Conservation (phyloP, 2,329 filamentous ascomycete genomes). For the Westerdykella aurantiaca region DNA sequence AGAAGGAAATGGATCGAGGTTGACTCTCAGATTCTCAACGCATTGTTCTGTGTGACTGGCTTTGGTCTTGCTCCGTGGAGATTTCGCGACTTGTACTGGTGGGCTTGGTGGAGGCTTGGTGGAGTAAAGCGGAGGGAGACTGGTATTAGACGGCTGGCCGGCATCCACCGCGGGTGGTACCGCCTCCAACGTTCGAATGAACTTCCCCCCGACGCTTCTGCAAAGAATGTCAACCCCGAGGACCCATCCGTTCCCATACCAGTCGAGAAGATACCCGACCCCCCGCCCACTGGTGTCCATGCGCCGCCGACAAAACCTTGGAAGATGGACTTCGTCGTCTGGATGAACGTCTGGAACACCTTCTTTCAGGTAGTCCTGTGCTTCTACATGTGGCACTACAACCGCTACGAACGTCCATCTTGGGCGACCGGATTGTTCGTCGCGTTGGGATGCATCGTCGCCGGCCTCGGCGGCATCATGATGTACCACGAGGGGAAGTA, state of each 20-base stretch:
- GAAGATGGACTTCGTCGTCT: slow-evolving; percentile 76
- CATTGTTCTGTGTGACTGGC: slow-evolving; percentile 78
- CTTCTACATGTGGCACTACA: slow-evolving; percentile 78
- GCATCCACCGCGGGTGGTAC: slow-evolving; percentile 71
- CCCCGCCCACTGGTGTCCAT: slow-evolving; percentile 65
- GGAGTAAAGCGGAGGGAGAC: slow-evolving; percentile 41
- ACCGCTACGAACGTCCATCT: slow-evolving; percentile 64
- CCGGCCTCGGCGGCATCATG: slow-evolving; percentile 62
- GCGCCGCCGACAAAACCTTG: slow-evolving; percentile 62
- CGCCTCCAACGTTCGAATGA: slow-evolving; percentile 61
- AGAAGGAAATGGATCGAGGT: slow-evolving; percentile 81
- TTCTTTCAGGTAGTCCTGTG: slow-evolving; percentile 68
- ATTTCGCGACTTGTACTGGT: slow-evolving; percentile 70
- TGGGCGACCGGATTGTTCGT: slow-evolving; percentile 80
- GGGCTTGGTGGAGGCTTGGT: slow-evolving; percentile 57
- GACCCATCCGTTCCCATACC: slow-evolving; percentile 58
- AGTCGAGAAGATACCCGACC: slow-evolving; percentile 54
- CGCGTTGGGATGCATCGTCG: slow-evolving; percentile 64
- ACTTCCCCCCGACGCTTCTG: slow-evolving; percentile 36
- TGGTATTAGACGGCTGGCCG: slow-evolving; percentile 63
- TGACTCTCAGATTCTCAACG: slow-evolving; percentile 77
- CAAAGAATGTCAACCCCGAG: slow-evolving; percentile 25
- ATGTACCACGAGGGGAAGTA: slow-evolving; percentile 63
- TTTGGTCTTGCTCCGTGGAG: slow-evolving; percentile 83
- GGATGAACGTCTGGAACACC: slow-evolving; percentile 73